These are phyloP conservation scores for Ophiostoma angusticollis DNA, from an alignment of 2,329 filamentous ascomycete genomes.

Conservation along the genomic window DNA sequence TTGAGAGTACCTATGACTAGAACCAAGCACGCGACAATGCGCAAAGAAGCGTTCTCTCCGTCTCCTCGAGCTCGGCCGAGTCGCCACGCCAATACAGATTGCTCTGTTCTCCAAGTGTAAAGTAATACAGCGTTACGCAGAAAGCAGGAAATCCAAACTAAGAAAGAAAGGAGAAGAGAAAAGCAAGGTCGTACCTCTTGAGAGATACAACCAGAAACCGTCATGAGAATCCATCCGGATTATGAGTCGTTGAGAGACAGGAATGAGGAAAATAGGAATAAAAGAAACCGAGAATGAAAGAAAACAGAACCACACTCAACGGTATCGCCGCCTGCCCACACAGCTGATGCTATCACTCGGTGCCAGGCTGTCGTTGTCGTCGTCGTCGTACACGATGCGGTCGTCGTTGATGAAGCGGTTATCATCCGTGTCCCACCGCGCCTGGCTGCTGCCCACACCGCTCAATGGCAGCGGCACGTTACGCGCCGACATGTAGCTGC, in stretches of 20 bases:
- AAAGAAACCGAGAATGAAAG: neutral
- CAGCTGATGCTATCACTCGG: constrained; percentile 51
- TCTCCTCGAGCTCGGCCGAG: too few species aligned
- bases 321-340: constrained; percentile 30
- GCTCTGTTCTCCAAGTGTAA: constrained; percentile 9
- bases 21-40: too few species aligned
- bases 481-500: constrained; percentile 18
- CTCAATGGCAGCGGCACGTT: constrained; percentile 29
- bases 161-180: neutral
- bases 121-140: constrained; percentile 4
- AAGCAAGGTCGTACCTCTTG: neutral
- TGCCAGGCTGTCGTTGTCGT: constrained; percentile 40
- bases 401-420: constrained; percentile 4
- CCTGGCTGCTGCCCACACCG: constrained; percentile 27
- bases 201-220: neutral
- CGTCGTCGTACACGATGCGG: constrained; percentile 12
- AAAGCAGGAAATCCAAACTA: too few species aligned
- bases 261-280: neutral
- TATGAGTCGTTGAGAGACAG: too few species aligned
- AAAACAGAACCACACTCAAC: constrained; percentile 10
- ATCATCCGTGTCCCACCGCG: constrained; percentile 12
- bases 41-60: too few species aligned
- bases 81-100: constrained; percentile 8
- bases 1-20: too few species aligned
- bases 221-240: too few species aligned